These are phyloP conservation scores for Flaveria floridana DNA, from an alignment of 140 eudicot genomes.

Conservation along the genomic window DNA sequence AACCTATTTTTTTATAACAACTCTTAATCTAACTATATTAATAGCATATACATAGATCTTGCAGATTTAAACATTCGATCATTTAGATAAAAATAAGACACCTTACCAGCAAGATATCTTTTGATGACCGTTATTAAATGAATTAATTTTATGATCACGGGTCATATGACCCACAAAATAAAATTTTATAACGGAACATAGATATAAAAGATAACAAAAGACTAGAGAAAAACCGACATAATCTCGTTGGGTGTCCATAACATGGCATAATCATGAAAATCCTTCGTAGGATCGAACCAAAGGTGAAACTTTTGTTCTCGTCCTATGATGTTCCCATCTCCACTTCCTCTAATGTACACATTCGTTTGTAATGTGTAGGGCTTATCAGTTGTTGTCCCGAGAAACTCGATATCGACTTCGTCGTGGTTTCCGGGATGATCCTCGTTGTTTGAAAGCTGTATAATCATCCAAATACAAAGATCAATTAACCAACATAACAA, in stretches of 20 bases:
- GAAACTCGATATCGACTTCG: conserved; percentile 66
- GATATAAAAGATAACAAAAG: neutral
- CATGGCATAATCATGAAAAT: conserved; percentile 66
- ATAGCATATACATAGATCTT: too few species aligned
- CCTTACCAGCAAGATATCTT: too few species aligned
- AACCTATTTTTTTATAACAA: too few species aligned
- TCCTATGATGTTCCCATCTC: conserved; percentile 65
- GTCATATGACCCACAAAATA: neutral
- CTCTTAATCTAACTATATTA: too few species aligned
- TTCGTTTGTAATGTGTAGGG: conserved; percentile 71
- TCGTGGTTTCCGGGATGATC: conserved; percentile 65
- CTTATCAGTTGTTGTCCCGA: conserved; percentile 61
- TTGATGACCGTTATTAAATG: too few species aligned
- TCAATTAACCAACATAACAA: neutral
- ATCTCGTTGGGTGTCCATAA: conserved; percentile 59
- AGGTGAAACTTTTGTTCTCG: conserved; percentile 69
- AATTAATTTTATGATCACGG: neutral
- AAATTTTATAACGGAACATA: neutral
- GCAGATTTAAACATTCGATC: too few species aligned
- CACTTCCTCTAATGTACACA: conserved; percentile 68
- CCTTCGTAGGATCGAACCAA: conserved; percentile 79
- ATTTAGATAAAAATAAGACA: neutral
- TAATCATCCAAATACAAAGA: conserved; percentile 5
- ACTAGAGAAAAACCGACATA: conserved; percentile 37
- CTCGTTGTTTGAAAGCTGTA: conserved; percentile 62